Conservation (phyloP, 768 basidiomycete species). For the Trametes cubensis region DNA sequence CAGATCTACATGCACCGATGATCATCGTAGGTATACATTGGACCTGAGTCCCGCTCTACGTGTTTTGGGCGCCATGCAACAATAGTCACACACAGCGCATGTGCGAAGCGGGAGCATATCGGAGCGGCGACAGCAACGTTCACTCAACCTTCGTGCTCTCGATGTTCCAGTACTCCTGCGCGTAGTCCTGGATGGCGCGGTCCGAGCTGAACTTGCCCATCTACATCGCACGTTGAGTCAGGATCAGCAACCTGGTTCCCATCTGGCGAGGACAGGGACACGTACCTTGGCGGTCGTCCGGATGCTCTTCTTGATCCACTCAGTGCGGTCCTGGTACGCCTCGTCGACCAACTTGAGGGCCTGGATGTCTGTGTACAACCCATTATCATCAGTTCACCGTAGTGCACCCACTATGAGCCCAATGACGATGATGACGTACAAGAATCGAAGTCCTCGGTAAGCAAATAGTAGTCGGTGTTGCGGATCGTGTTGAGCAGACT, state of each 20-base stretch:
- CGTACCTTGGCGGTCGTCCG: conserved; percentile 73
- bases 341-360: conserved; percentile 88
- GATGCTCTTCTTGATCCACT: conserved; percentile 94
- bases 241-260: background rate
- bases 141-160: conserved; percentile 31
- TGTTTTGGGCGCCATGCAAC: too few species aligned
- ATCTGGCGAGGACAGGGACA: conserved; percentile 7
- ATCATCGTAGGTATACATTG: background rate
- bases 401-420: background rate
- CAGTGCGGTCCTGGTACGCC: conserved; percentile 78
- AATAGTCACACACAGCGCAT: too few species aligned
- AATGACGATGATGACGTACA: conserved; percentile 54
- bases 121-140: background rate
- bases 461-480: conserved; percentile 75
- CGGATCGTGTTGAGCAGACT: conserved; percentile 77
- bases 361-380: conserved; percentile 60
- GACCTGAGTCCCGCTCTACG: too few species aligned
- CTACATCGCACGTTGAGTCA: conserved; percentile 34
- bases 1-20: background rate
- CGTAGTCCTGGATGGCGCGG: conserved; percentile 89
- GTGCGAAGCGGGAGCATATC: too few species aligned
- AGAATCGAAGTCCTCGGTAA: conserved; percentile 94
- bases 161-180: conserved; percentile 54
- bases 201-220: conserved; percentile 99
- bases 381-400: background rate